Conservation (phyloP, 1,284 basidiomycete species). For the Xerocomus nothofagi region DNA sequence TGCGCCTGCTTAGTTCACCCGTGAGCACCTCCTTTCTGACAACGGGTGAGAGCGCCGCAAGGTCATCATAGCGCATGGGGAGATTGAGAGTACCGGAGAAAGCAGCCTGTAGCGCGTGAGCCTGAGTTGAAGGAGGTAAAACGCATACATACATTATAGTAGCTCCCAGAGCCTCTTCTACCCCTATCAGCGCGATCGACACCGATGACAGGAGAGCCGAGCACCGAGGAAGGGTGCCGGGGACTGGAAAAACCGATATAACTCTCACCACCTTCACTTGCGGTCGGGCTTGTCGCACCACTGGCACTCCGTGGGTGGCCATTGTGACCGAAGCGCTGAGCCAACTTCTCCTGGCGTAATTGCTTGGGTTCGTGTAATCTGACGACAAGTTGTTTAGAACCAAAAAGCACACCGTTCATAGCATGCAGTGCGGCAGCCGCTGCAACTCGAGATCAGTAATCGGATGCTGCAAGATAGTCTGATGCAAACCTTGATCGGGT, state of each 20-base stretch:
- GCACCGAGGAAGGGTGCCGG: conserved; percentile 48
- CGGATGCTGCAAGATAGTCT: background rate
- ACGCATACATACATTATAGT: conserved; percentile 61
- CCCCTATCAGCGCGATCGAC: conserved; percentile 61
- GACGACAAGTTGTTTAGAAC: conserved; percentile 78
- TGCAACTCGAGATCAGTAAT: conserved; percentile 25
- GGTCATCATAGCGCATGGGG: conserved; percentile 79
- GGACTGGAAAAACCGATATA: conserved; percentile 71
- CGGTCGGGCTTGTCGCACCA: conserved; percentile 78
- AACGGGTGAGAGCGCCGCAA: conserved; percentile 76
- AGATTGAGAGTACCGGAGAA: conserved; percentile 73
- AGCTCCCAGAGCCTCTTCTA: conserved; percentile 77
- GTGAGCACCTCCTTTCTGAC: conserved; percentile 82
- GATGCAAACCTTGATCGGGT: conserved; percentile 72
- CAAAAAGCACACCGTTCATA: conserved; percentile 77
- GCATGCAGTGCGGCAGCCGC: conserved; percentile 71
- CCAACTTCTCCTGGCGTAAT: conserved; percentile 83
- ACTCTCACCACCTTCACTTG: conserved; percentile 76
- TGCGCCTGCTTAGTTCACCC: conserved; percentile 75
- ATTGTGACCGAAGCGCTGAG: conserved; percentile 72
- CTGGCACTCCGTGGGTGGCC: conserved; percentile 74
- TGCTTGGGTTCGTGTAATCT: conserved; percentile 89
- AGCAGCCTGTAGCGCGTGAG: conserved; percentile 55
- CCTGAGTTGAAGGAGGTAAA: background rate
- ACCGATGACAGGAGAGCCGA: conserved; percentile 56